These are phyloP conservation scores for Gaertneriomyces sp. DNA, from an alignment of 192 early-diverging fungal species.

Conservation along the genomic window DNA sequence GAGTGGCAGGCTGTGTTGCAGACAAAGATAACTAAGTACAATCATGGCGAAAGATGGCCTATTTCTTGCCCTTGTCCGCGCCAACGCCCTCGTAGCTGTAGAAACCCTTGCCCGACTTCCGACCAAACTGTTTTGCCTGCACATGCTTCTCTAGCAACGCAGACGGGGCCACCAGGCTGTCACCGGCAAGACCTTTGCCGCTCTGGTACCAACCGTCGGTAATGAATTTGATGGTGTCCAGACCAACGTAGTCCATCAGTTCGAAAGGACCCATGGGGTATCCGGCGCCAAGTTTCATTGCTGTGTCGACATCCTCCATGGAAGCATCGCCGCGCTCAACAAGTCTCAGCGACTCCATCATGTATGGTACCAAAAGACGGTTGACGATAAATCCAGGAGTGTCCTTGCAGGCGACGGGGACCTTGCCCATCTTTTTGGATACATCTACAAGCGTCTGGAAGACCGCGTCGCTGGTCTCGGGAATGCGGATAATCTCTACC, in stretches of 20 bases:
- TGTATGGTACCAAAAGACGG: constrained; percentile 91
- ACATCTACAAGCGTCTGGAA: constrained; percentile 67
- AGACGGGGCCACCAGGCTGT: constrained; percentile 68
- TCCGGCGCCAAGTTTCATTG: constrained; percentile 96
- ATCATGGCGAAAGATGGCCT: background rate
- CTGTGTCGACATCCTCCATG: constrained; percentile 83
- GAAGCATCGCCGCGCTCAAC: constrained; percentile 86
- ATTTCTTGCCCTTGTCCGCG: constrained; percentile 29
- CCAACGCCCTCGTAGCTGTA: constrained; percentile 33
- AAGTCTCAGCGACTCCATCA: constrained; percentile 92
- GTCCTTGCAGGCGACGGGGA: constrained; percentile 91
- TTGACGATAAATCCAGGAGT: constrained; percentile 96
- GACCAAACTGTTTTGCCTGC: constrained; percentile 68
- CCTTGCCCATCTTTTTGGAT: constrained; percentile 74
- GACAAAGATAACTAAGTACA: too few relatives aligned
- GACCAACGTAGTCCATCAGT: constrained; percentile 81
- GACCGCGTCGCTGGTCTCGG: constrained; percentile 53
- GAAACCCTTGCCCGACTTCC: constrained; percentile 68
- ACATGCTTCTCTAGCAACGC: constrained; percentile 72
- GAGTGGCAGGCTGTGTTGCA: too few relatives aligned
- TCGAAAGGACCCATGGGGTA: constrained; percentile 94
- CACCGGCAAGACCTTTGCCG: constrained; percentile 72
- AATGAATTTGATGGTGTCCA: constrained; percentile 96
- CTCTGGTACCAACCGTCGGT: constrained; percentile 88
- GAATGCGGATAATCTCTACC: constrained; percentile 85